Evolutionary conservation across 805 yeast genomes (phyloP).

Genomic region (Ogataea salicorniae): DNA sequence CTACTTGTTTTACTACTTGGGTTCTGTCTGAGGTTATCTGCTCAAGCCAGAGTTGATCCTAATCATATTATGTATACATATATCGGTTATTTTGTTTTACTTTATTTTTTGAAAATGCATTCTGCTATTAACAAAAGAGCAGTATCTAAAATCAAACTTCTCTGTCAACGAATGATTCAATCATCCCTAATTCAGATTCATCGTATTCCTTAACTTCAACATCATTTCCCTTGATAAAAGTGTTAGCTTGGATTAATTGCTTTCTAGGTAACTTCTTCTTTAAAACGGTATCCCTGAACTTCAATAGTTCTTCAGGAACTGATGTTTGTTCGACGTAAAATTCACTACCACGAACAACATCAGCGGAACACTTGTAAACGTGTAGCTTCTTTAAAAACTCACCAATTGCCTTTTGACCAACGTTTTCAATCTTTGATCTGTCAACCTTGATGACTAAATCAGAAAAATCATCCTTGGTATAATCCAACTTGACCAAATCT

Average conservation of each 20-base stretch:
- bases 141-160: slow-evolving; percentile 19
- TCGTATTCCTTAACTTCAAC: slow-evolving; percentile 67
- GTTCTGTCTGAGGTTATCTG: no score
- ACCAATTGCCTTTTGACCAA: slow-evolving; percentile 70
- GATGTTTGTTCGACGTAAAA: slow-evolving; percentile 67
- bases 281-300: slow-evolving; percentile 63
- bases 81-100: no score
- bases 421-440: slow-evolving; percentile 54
- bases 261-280: slow-evolving; percentile 75
- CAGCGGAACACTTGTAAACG: slow-evolving; percentile 73
- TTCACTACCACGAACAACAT: slow-evolving; percentile 55
- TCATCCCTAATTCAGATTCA: slow-evolving; percentile 70
- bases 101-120: no score
- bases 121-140: no score
- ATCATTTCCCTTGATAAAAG: slow-evolving; percentile 36
- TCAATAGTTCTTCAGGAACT: slow-evolving; percentile 57
- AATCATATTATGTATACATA: no score
- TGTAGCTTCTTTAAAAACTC: slow-evolving; percentile 70
- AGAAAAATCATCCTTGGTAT: slow-evolving; percentile 42
- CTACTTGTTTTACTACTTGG: no score
- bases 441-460: slow-evolving; percentile 62
- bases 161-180: slow-evolving; percentile 68
- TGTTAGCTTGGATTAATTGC: slow-evolving; percentile 81
- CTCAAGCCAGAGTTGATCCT: no score
- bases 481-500: slow-evolving; percentile 50